Base-by-base conservation (phyloP, 1,139 yeast species). In the Nakaseomyces bracarensis region DNA sequence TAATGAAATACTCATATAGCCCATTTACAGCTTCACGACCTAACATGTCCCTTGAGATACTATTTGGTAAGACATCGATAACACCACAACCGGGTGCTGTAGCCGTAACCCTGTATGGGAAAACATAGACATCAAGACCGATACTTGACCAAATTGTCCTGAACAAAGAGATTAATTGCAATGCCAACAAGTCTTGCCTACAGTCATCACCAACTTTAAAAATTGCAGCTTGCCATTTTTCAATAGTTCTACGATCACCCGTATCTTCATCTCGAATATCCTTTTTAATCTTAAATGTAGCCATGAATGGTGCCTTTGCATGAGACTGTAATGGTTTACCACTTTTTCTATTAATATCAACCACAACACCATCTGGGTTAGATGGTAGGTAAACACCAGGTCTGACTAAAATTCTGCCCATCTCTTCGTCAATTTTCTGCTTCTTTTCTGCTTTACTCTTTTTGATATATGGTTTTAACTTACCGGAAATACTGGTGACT, bases 11-110 rank as follows among this genome's bases (percentile, higher is more conserved):
- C 60, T 91, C 96, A 61, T 86, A 87, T 44, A 93, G 71, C 4
- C 98, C 98, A 63, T 93, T 93, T 31, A 93, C 98, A 0, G 98
- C 98, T 60, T 93, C 98, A 58, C 99, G 79, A 36, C 99, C 99
- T 47, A 93, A 73, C 98, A 93, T 89, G 65, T 93, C 99, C 67
- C 99, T 79, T 37, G 96, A 85, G 21, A 87, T 81, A 11, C 96
- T 80, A 60, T 89, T 85, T 26, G 98, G 98, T 51, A 93, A 72
- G 29, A 93, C 98, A 61, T 93, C 99, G 67, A 93, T 91, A 36
- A 93, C 95, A 63, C 99, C 99, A 68, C 97, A 87, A 1, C 99
- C 98, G 1, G 98, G 97, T 1, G 96, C 96, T 5, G 99, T 91
- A 1, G 99, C 98, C 0, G 96, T 89, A 16, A 93, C 98, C 51